Evolutionary conservation across 495 filamentous ascomycete species (phyloP).

Genomic region (Podospora comata): DNA sequence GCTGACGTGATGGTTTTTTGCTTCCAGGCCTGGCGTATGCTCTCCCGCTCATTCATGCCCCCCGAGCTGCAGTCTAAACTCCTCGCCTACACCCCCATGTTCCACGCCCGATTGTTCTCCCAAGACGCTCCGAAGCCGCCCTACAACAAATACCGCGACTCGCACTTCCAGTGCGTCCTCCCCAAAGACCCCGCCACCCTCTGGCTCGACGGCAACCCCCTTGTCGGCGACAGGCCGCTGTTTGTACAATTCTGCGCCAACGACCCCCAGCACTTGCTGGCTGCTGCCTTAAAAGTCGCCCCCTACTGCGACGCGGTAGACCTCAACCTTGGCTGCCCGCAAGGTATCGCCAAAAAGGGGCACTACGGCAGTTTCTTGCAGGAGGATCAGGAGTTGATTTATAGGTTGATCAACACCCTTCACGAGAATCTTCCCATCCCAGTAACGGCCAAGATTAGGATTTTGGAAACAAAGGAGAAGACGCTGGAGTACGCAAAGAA

Average conservation of each 20-base stretch:
- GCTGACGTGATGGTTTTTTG: background rate
- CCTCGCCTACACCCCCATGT: conserved; percentile 90
- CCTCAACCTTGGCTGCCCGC: conserved; percentile 95
- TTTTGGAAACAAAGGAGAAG: conserved; percentile 80
- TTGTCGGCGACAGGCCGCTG: conserved; percentile 71
- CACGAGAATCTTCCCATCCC: conserved; percentile 71
- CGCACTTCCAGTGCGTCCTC: conserved; percentile 68
- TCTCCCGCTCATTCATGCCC: conserved; percentile 84
- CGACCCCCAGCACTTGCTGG: conserved; percentile 69
- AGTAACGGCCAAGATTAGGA: conserved; percentile 91
- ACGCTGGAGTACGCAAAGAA: conserved; percentile 87
- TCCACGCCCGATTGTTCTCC: conserved; percentile 81
- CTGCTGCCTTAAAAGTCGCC: conserved; percentile 69
- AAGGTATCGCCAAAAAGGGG: conserved; percentile 87
- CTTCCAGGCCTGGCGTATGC: conserved; percentile 84
- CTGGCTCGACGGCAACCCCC: conserved; percentile 82
- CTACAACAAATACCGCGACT: conserved; percentile 66
- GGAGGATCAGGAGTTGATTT: conserved; percentile 83
- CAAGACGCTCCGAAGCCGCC: conserved; percentile 34
- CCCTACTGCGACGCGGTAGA: conserved; percentile 94
- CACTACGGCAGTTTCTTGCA: conserved; percentile 94
- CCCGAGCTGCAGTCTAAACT: conserved; percentile 54
- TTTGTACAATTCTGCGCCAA: conserved; percentile 98
- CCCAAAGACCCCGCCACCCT: conserved; percentile 23
- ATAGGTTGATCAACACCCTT: conserved; percentile 70